Evolutionary conservation across 2,329 filamentous ascomycete genomes (phyloP).

Genomic region (Aspergillus chevalieri): DNA sequence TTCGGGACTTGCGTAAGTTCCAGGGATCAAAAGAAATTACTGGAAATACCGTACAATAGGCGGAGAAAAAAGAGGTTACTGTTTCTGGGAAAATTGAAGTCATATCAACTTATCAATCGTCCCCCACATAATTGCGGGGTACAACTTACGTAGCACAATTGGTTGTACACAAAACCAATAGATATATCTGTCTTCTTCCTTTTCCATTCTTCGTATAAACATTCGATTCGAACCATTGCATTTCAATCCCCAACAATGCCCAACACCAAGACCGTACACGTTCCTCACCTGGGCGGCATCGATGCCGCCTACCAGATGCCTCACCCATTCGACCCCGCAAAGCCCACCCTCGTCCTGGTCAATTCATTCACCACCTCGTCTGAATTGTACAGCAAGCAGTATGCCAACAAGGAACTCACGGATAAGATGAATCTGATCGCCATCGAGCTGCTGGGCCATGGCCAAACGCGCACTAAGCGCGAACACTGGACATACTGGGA

Average conservation of each 20-base stretch:
- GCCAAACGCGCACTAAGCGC: slow-evolving; percentile 39
- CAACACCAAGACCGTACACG: slow-evolving; percentile 31
- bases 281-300: slow-evolving; percentile 48
- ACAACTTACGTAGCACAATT: neutral
- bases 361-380: slow-evolving; percentile 49
- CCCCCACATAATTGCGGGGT: neutral
- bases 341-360: slow-evolving; percentile 48
- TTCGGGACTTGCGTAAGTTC: too few species aligned
- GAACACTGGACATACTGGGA: slow-evolving; percentile 53
- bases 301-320: slow-evolving; percentile 44
- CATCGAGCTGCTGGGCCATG: slow-evolving; percentile 50
- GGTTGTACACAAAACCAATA: neutral
- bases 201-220: neutral
- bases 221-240: neutral
- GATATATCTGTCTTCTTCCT: neutral
- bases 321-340: slow-evolving; percentile 43
- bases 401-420: slow-evolving; percentile 29
- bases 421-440: slow-evolving; percentile 45
- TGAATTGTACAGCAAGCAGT: slow-evolving; percentile 40
- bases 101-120: too few species aligned
- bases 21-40: too few species aligned
- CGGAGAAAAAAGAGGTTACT: too few species aligned
- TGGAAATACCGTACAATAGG: too few species aligned
- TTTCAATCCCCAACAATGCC: slow-evolving; percentile 10
- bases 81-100: too few species aligned